Conservation (phyloP, 495 filamentous ascomycete genomes). For the Letharia columbiana region DNA sequence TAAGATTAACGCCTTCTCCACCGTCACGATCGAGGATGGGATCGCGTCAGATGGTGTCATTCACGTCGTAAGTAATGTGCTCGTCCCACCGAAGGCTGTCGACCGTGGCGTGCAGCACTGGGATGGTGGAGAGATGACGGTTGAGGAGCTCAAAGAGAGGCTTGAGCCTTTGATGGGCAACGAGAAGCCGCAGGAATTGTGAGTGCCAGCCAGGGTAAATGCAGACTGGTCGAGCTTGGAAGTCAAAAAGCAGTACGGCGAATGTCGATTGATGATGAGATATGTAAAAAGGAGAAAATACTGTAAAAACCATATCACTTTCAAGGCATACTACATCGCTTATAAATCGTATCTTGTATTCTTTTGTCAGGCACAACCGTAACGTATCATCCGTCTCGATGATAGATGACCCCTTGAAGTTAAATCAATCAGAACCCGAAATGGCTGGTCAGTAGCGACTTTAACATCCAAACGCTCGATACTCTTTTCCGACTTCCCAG, state of each 20-base stretch:
- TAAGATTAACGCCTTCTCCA: conserved; percentile 58
- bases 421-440: not conserved
- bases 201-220: not conserved
- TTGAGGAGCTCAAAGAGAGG: conserved; percentile 56
- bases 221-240: not conserved
- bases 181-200: conserved; percentile 20
- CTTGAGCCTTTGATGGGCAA: conserved; percentile 40
- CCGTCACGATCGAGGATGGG: conserved; percentile 55
- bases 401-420: not conserved
- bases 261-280: not conserved
- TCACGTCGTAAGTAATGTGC: conserved; percentile 58
- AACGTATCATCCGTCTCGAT: not conserved
- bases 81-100: conserved; percentile 62
- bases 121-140: conserved; percentile 45
- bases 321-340: not conserved
- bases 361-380: not conserved
- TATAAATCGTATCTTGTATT: not conserved
- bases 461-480: not conserved
- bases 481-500: too few relatives aligned
- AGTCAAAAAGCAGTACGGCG: not conserved
- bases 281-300: not conserved
- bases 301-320: not conserved
- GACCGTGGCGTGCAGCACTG: conserved; percentile 30
- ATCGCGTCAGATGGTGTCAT: conserved; percentile 66
- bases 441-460: not conserved